Evolutionary conservation across 2,329 filamentous ascomycete genomes (phyloP), one percentile per base, ranked within the genome.

Genomic region (Colletotrichum sp.): DNA sequence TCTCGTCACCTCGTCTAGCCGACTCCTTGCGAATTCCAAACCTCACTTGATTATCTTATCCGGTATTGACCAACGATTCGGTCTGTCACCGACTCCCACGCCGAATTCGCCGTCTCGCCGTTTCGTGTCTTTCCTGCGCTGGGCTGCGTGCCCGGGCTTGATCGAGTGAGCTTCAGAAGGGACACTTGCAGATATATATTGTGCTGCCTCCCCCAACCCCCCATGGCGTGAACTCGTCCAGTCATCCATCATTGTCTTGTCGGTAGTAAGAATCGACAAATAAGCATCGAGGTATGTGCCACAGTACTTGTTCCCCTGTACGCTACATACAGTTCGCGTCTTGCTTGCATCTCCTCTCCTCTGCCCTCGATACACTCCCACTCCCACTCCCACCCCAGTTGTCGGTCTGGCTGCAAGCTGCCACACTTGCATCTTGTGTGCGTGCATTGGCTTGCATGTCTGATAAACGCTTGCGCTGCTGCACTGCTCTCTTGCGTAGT

Each of bases 361-460:
- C 25, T 25, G 48, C 28, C 32, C 12, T 52, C 30, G 68, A 66
- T 59, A 60, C 61, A 34, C 64, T 27, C 65, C 13, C 61, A 68
- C n/a, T 60, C 63, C 68, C 71, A 57, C 63, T 72, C 27, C n/a
- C 61, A 73, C 73, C 73, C 73, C 70, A 36, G 69, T 64, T 73
- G 73, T 75, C 70, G 73, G 73, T 68, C 57, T 75, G 63, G 73
- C 63, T 75, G 73, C 73, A 73, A 44, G 73, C 73, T 73, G 73
- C 69, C 64, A 75, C 73, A 75, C 73, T 59, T 73, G 70, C 73
- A 68, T 75, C 52, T 63, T 48, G 60, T 69, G 63, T 75, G 73
- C 57, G 63, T 75, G 73, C 73, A 75, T 72, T 63, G 63, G 73
- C 73, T 73, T 72, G 73, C 73, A 73, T 66, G 73, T 72, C 55